Percentiles rank a stretch among this genome's conserved stretches.
Evolutionary conservation across 768 basidiomycete species (phyloP).

Genomic region (Boletus reticuloceps): DNA sequence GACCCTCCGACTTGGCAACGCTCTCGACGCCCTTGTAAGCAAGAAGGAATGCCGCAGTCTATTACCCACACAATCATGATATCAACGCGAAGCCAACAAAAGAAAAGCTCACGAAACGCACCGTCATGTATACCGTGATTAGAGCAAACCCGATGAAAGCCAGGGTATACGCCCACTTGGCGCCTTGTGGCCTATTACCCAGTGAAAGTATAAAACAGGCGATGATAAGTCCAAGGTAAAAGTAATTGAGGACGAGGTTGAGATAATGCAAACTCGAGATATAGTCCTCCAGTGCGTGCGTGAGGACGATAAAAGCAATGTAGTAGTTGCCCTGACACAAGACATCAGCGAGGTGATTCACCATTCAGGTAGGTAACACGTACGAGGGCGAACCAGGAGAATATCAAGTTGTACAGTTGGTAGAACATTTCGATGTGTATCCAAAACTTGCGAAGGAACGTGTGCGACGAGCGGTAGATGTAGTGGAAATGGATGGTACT

Average conservation of each 20-base stretch:
- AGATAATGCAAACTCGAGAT: conserved; percentile 63
- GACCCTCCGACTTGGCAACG: conserved; percentile 45
- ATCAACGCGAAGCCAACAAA: conserved; percentile 4
- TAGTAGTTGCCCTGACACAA: conserved; percentile 76
- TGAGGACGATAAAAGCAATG: conserved; percentile 82
- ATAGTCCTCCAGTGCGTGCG: conserved; percentile 64
- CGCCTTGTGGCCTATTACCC: conserved; percentile 90
- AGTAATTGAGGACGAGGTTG: conserved; percentile 80
- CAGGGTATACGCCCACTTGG: conserved; percentile 81
- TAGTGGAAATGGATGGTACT: conserved; percentile 92
- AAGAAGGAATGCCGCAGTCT: conserved; percentile 78
- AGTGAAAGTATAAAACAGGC: conserved; percentile 85
- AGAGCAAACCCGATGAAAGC: conserved; percentile 86
- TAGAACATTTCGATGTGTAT: conserved; percentile 94
- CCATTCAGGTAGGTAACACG: conserved; percentile 18
- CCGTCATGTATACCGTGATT: conserved; percentile 97
- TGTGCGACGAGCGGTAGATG: conserved; percentile 87
- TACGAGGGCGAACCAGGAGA: conserved; percentile 88
- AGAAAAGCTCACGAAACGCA: conserved; percentile 32
- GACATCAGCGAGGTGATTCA: neutral
- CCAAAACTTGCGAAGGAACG: conserved; percentile 83
- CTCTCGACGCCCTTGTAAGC: conserved; percentile 77
- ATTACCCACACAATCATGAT: neutral
- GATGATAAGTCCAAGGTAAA: conserved; percentile 84
- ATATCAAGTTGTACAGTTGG: conserved; percentile 86